Evolutionary conservation across 768 basidiomycete genomes (phyloP).

Genomic region (Candolleomyces efflorescens): DNA sequence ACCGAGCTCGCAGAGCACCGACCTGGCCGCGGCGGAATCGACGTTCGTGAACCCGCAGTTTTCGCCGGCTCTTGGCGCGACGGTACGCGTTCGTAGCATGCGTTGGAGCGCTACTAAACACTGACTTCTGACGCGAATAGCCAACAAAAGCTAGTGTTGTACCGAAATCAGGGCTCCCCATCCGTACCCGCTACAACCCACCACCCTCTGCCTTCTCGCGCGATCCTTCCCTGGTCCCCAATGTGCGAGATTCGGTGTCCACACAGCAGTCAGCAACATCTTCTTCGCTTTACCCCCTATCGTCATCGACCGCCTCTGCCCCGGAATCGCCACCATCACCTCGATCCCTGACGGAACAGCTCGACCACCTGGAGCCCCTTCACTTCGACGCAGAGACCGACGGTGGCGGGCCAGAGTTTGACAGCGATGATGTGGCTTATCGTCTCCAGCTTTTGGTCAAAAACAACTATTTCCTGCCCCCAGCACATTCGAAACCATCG

Average conservation of each 20-base stretch:
- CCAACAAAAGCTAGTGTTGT: slow-evolving; percentile 28
- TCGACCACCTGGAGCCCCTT: slow-evolving; percentile 39
- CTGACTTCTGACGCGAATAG: slow-evolving; percentile 19
- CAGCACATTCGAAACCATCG: slow-evolving; percentile 79
- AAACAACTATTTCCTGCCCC: slow-evolving; percentile 87
- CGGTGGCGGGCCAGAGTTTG: slow-evolving; percentile 47
- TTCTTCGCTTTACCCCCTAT: slow-evolving; percentile 75
- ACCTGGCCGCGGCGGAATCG: slow-evolving; percentile 22
- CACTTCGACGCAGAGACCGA: slow-evolving; percentile 46
- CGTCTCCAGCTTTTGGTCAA: slow-evolving; percentile 79
- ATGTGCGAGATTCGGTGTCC: slow-evolving; percentile 53
- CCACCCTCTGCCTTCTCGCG: slow-evolving; percentile 47
- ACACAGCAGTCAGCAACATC: slow-evolving; percentile 66
- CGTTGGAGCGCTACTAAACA: slow-evolving; percentile 12
- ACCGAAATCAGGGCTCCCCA: slow-evolving; percentile 15
- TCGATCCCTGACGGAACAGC: slow-evolving; percentile 46
- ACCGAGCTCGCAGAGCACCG: slow-evolving; percentile 16
- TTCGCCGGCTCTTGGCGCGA: slow-evolving; percentile 23
- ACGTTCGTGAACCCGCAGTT: slow-evolving; percentile 26
- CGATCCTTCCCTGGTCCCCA: slow-evolving; percentile 42
- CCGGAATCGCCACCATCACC: slow-evolving; percentile 66
- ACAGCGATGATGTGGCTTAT: slow-evolving; percentile 80
- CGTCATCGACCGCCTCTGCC: slow-evolving; percentile 59
- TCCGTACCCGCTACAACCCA: slow-evolving; percentile 30
- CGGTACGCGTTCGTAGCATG: slow-evolving; percentile 27